These are phyloP conservation scores for Salix viminalis DNA, from an alignment of 345 rosid genomes.

Conservation along the genomic window DNA sequence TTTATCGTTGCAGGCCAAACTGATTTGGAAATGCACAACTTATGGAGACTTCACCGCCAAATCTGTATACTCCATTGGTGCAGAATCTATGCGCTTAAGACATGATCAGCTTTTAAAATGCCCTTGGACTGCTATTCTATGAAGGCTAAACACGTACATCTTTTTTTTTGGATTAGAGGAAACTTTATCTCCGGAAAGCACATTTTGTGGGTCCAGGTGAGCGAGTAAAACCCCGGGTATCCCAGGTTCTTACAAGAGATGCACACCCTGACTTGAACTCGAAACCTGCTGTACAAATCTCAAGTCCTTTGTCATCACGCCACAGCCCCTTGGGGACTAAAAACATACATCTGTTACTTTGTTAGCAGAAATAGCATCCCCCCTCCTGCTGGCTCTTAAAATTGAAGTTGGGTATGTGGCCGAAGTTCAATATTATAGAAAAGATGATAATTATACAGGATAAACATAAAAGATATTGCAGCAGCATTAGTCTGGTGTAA, in stretches of 20 bases:
- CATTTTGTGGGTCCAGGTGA: too few species aligned
- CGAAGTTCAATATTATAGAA: not conserved
- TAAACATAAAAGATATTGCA: not conserved
- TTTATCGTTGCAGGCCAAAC: not conserved
- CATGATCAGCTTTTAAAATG: not conserved
- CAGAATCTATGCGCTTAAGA: not conserved
- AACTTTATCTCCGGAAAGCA: too few species aligned
- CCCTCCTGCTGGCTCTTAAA: not conserved
- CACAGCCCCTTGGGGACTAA: too few species aligned
- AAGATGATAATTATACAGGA: not conserved
- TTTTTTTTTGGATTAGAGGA: too few species aligned
- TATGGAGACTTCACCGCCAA: not conserved
- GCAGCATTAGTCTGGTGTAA: not conserved
- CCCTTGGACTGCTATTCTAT: not conserved
- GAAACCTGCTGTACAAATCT: too few species aligned
- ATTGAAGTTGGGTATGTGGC: not conserved
- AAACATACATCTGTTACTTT: too few species aligned
- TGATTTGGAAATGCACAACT: not conserved
- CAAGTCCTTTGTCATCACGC: rapidly evolving
- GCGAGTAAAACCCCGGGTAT: too few species aligned
- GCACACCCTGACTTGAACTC: too few species aligned
- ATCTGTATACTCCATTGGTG: not conserved
- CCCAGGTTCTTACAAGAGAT: too few species aligned
- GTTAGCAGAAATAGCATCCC: not conserved
- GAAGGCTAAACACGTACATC: not conserved